Evolutionary conservation across 768 basidiomycete genomes (phyloP).

Genomic region (Boletus sensibilis): DNA sequence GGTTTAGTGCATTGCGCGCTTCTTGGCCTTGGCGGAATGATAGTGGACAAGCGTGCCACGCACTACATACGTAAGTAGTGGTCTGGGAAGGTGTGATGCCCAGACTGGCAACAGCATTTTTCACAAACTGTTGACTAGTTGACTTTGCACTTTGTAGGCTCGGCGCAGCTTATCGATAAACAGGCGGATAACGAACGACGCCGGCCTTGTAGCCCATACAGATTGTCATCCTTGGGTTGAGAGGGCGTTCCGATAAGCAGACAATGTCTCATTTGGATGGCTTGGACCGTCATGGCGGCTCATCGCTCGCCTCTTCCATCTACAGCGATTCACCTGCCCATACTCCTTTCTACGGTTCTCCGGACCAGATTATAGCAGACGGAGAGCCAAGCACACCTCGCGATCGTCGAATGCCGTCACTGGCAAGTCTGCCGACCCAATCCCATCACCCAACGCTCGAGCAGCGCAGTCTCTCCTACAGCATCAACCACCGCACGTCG

Average conservation of each 20-base stretch:
- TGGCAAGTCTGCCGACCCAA: background rate
- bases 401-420: constrained; percentile 20
- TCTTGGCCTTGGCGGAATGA: constrained; percentile 5
- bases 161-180: background rate
- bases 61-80: constrained; percentile 15
- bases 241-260: background rate
- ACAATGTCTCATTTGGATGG: constrained; percentile 44
- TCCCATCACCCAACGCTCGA: constrained; percentile 3
- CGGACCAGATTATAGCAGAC: constrained; percentile 16
- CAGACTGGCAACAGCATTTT: background rate
- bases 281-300: constrained; percentile 84
- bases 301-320: constrained; percentile 73
- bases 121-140: background rate
- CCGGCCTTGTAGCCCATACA: background rate
- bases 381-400: constrained; percentile 16
- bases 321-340: constrained; percentile 8
- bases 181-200: background rate
- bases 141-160: background rate
- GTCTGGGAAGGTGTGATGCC: background rate
- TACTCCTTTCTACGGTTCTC: constrained; percentile 26
- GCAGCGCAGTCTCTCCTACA: constrained; percentile 13
- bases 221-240: background rate
- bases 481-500: background rate
- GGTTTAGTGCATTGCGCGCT: background rate
- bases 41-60: background rate